Evolutionary conservation across 768 basidiomycete genomes (phyloP).

Genomic region (Saitozyma sp.): DNA sequence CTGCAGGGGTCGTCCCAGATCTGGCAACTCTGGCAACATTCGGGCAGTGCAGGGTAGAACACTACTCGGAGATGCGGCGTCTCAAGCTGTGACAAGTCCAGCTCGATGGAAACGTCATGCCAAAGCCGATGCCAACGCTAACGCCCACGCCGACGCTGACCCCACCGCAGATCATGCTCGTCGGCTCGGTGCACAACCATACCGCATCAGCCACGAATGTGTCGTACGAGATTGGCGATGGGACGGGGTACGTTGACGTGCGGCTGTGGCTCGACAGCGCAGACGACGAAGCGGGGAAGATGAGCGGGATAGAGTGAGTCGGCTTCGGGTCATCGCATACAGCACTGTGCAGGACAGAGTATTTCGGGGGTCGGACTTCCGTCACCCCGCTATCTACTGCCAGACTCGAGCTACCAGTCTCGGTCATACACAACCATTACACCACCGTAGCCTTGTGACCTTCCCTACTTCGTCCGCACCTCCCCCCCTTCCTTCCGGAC

Average conservation of each 20-base stretch:
- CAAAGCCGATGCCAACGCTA: not conserved
- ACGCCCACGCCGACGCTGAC: constrained; percentile 5
- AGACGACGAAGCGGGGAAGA: constrained; percentile 58
- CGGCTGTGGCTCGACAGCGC: constrained; percentile 71
- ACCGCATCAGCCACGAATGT: constrained; percentile 75
- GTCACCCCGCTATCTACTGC: too few species aligned
- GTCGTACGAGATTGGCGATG: constrained; percentile 79
- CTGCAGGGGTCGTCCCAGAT: not conserved
- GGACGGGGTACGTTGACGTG: constrained; percentile 60
- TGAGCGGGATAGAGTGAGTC: constrained; percentile 52
- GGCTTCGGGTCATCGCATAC: not conserved
- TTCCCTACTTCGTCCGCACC: not conserved
- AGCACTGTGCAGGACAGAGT: not conserved
- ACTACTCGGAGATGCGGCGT: too few species aligned
- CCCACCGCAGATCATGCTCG: constrained; percentile 64
- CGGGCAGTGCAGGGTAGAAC: too few species aligned
- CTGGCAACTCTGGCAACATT: not conserved
- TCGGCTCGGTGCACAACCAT: constrained; percentile 71
- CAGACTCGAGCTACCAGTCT: too few species aligned
- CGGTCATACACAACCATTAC: not conserved
- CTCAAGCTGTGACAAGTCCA: not conserved
- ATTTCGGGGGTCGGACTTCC: too few species aligned
- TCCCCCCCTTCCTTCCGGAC: not conserved
- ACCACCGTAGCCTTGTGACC: not conserved
- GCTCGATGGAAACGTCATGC: not conserved